Evolutionary conservation across 2,329 filamentous ascomycete genomes (phyloP), one percentile per base, ranked within the genome.

Genomic region (Colletotrichum sp.): DNA sequence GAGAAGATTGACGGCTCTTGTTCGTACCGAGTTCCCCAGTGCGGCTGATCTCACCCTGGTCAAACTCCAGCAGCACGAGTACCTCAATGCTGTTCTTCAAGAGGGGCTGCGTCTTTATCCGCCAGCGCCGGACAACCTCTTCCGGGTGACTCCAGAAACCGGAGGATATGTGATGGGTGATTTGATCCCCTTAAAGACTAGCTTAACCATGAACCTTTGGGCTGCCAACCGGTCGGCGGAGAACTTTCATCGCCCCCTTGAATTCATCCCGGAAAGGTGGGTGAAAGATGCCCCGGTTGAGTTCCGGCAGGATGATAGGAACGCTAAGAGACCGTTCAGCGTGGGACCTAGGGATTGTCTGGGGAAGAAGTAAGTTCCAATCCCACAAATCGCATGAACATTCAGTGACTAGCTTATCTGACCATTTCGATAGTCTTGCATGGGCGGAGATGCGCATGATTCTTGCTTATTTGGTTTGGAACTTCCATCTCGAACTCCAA

Each of bases 11-110:
- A 52, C 44, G 6, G 0, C 44, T 8, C n/a, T 22, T 52, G 44
- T 13, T 7, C 44, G 44, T 0, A 13, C 6, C 6, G n/a, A 52
- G 1, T 52, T 52, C 1, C 11, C n/a, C 6, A 22, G 0, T 0
- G 44, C 5, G 44, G 0, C 44, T 13, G n/a, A 52, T 1, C 44
- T 52, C 12, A 52, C 11, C 6, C 0, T 52, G n/a, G 44, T 52
- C 44, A 52, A 22, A 0, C n/a, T 52, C n/a, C 44, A 52, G 44
- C 44, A 52, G 0, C 44, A 52, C 11, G 44, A 52, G 22, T 52
- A 52, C 6, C 44, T 52, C n/a, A 52, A 52, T 6, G 44, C 44
- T 0, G 44, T 52, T 52, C 44, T 52, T 52, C 44, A 52, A 13
- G 44, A 22, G 44, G 44, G 44, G 2, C n/a, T 52, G 11, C 44